phyloP scores from a whole-genome alignment of 2,329 filamentous ascomycete genomes.

The Fusarium ambrosium region DNA sequence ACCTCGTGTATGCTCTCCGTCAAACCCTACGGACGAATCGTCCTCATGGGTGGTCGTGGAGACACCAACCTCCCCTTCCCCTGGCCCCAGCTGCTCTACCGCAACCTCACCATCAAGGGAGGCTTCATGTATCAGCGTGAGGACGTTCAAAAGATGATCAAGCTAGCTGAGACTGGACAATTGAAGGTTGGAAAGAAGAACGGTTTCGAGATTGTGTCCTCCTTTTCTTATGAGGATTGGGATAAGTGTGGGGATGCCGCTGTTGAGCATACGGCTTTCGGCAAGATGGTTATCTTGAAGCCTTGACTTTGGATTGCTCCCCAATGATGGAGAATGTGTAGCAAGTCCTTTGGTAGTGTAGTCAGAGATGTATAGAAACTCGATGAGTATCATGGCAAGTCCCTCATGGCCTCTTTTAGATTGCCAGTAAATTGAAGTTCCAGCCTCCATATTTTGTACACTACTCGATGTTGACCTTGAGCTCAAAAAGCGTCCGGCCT shows the following conservation, averaged over 20 bases:
- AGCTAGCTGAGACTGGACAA: slow-evolving; percentile 25
- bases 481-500: slow-evolving; percentile 35
- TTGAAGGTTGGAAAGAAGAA: slow-evolving; percentile 31
- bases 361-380: background rate
- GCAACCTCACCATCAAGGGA: slow-evolving; percentile 54
- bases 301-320: slow-evolving; percentile 2
- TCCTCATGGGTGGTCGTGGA: slow-evolving; percentile 48
- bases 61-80: slow-evolving; percentile 44
- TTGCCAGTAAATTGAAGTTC: background rate
- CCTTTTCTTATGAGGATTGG: slow-evolving; percentile 32
- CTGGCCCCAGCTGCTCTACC: slow-evolving; percentile 42
- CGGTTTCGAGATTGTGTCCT: slow-evolving; percentile 24
- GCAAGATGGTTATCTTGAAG: slow-evolving; percentile 22
- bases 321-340: background rate
- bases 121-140: slow-evolving; percentile 57
- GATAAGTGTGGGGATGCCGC: slow-evolving; percentile 29
- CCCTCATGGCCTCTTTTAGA: background rate
- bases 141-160: slow-evolving; percentile 27
- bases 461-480: slow-evolving; percentile 21
- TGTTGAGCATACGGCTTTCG: slow-evolving; percentile 29
- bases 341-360: background rate
- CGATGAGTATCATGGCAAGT: background rate
- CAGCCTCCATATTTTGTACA: background rate
- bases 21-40: slow-evolving; percentile 43
- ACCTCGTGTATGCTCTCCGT: slow-evolving; percentile 54